These are phyloP conservation scores for Acrodontium crateriforme DNA, from an alignment of 2,329 filamentous ascomycete genomes.

Conservation along the genomic window DNA sequence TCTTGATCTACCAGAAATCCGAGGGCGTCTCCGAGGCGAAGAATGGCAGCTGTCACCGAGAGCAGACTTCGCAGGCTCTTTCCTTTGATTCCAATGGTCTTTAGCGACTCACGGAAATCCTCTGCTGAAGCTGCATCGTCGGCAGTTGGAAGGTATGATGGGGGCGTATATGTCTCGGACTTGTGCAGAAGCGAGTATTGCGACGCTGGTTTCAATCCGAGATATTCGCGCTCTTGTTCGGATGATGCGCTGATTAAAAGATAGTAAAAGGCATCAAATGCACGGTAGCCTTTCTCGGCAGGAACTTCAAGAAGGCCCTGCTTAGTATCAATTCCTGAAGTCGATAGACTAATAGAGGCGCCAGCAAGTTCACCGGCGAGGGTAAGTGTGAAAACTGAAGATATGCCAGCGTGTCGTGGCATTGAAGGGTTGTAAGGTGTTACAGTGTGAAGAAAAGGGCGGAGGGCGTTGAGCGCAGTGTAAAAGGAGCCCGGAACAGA, in stretches of 20 bases:
- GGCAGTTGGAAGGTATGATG: conserved; percentile 77
- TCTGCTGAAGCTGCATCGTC: conserved; percentile 89
- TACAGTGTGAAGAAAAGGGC: conserved; percentile 75
- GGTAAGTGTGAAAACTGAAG: conserved; percentile 68
- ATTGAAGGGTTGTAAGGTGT: conserved; percentile 82
- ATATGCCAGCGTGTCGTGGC: conserved; percentile 65
- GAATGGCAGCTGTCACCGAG: conserved; percentile 67
- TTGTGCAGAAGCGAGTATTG: conserved; percentile 66
- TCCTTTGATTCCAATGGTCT: conserved; percentile 88
- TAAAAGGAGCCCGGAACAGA: conserved; percentile 61
- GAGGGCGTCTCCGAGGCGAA: conserved; percentile 84
- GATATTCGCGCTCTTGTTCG: conserved; percentile 73
- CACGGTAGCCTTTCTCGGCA: conserved; percentile 65
- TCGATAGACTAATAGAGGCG: conserved; percentile 64
- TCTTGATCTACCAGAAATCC: conserved; percentile 78
- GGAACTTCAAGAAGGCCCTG: conserved; percentile 72
- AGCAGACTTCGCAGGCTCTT: conserved; percentile 68
- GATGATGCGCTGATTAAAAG: conserved; percentile 85
- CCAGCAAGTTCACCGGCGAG: conserved; percentile 66
- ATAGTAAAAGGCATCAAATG: conserved; percentile 97
- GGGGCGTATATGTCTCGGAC: conserved; percentile 74
- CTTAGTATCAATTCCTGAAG: conserved; percentile 73
- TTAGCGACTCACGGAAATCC: conserved; percentile 76
- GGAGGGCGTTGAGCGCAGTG: conserved; percentile 65
- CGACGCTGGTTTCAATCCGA: conserved; percentile 64